phyloP scores from a whole-genome alignment of 495 filamentous ascomycete genomes.

The Annulohypoxylon bovei region DNA sequence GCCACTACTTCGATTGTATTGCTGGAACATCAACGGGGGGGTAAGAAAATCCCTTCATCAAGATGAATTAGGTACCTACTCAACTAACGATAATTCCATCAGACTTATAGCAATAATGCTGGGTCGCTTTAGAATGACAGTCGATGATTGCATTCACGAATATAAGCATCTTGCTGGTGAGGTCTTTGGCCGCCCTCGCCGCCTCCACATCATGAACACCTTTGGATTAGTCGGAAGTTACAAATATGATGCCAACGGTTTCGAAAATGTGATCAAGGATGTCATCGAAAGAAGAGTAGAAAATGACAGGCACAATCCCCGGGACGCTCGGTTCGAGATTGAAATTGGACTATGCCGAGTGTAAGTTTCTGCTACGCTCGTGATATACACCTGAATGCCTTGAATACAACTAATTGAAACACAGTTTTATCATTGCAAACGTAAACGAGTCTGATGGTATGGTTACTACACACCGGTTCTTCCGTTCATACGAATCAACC shows the following conservation, averaged over 20 bases:
- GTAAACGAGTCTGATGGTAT: not conserved
- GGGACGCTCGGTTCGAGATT: constrained; percentile 24
- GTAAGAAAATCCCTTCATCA: constrained; percentile 29
- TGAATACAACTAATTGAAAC: not conserved
- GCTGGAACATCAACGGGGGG: constrained; percentile 55
- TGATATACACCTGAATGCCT: no score
- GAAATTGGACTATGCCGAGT: constrained; percentile 51
- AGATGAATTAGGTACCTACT: not conserved
- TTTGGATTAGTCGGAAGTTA: constrained; percentile 8
- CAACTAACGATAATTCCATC: constrained; percentile 25
- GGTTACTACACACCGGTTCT: not conserved
- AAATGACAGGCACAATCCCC: constrained; percentile 8
- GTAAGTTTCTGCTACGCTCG: constrained; percentile 23
- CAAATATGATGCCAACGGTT: constrained; percentile 55
- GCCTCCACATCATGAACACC: constrained; percentile 21
- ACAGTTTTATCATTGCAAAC: constrained; percentile 11
- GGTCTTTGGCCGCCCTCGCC: constrained; percentile 53
- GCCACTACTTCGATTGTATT: constrained; percentile 62
- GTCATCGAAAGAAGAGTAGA: constrained; percentile 44
- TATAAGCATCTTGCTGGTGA: constrained; percentile 57
- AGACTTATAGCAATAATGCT: constrained; percentile 66
- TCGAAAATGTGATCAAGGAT: constrained; percentile 54
- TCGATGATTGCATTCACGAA: constrained; percentile 60
- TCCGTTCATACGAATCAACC: constrained; percentile 10
- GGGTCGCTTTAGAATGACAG: constrained; percentile 62